Base-by-base conservation (phyloP, 768 basidiomycete genomes). In the Neoboletus subvelutipes region DNA sequence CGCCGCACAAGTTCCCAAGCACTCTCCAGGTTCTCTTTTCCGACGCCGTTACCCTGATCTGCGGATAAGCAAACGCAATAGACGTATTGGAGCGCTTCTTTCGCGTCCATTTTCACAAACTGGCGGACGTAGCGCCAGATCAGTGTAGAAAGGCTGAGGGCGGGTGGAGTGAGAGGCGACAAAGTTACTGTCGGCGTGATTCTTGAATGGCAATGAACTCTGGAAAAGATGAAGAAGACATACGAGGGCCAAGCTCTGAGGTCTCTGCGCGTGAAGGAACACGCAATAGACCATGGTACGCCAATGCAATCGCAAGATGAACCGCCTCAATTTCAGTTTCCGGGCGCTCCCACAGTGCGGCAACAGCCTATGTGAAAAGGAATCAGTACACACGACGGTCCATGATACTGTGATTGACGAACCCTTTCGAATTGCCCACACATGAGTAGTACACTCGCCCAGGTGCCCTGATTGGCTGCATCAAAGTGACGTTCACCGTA, bases 361-460 rank as follows among this genome's bases (percentile, higher is more conserved):
- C 90, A 13, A 97, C 86, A 45, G 96, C 92, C 94, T 96, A 47
- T 49, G 34, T 50, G 15, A 18, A 58, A 39, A 50, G 5, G 8
- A 11, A 13, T 64, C 17, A 61, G 58, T 28, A 11, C 9, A 11
- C 22, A n/a, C 4, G 22, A 37, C 9, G n/a, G 10, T 33, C 36
- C 11, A 15, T 28, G 12, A 26, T 20, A 7, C 9, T 18, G 20
- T 8, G 49, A 39, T 26, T 2, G 20, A 74, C 85, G 56, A 58
- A 92, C 94, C 72, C 90, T 77, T 73, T 99, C 97, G 64, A 98
- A 99, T 68, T 97, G 90, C 15, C 94, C 97, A 63, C 90, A 92
- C 77, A 94, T 87, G 22, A 97, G 80, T 59, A 98, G 73, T 1
- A 98, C 86, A 57, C 84, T 83, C 5, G 90, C 86, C 91, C 91